A percentile compares a stretch with the other conserved stretches of the same genome.
Evolutionary conservation across 768 basidiomycete genomes (phyloP).

Genomic region (Mycena galericulata): DNA sequence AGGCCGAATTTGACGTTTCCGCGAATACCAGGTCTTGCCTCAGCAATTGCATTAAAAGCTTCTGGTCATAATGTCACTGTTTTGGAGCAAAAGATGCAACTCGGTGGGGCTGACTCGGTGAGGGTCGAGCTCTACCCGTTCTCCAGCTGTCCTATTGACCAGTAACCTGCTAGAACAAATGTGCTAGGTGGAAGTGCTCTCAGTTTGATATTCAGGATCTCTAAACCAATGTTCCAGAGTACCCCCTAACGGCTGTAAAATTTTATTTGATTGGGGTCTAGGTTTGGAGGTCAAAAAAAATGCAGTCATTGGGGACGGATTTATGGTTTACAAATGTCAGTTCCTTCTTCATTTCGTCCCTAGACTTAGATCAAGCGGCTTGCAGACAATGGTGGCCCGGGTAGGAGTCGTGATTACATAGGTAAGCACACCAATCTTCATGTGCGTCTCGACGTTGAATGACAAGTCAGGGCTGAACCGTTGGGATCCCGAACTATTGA

Average conservation of each 20-base stretch:
- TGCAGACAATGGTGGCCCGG: not conserved
- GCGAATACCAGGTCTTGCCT: conserved; percentile 13
- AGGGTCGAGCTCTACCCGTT: not conserved
- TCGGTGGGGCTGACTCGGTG: conserved; percentile 12
- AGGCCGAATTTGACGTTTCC: not conserved
- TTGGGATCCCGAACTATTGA: conserved; percentile 22
- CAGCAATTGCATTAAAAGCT: conserved; percentile 21
- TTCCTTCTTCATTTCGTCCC: not conserved
- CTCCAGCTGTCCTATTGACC: not conserved
- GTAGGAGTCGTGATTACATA: not conserved
- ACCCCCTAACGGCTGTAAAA: conserved; percentile 29
- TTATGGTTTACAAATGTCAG: conserved; percentile 23
- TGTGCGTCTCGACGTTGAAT: too few relatives aligned
- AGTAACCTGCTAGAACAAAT: conserved; percentile 1
- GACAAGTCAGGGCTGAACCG: not conserved
- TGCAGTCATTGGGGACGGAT: not conserved
- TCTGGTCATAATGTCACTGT: conserved; percentile 23
- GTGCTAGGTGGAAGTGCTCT: not conserved
- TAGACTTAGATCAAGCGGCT: not conserved
- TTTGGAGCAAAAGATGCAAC: conserved; percentile 13
- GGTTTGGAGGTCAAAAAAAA: not conserved
- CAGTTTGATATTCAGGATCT: not conserved
- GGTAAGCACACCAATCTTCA: too few relatives aligned
- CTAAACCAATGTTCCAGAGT: not conserved
- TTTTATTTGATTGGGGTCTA: conserved; percentile 28